Base-by-base conservation (phyloP, 2,329 filamentous ascomycete genomes). In the Aspergillus phoenicis region DNA sequence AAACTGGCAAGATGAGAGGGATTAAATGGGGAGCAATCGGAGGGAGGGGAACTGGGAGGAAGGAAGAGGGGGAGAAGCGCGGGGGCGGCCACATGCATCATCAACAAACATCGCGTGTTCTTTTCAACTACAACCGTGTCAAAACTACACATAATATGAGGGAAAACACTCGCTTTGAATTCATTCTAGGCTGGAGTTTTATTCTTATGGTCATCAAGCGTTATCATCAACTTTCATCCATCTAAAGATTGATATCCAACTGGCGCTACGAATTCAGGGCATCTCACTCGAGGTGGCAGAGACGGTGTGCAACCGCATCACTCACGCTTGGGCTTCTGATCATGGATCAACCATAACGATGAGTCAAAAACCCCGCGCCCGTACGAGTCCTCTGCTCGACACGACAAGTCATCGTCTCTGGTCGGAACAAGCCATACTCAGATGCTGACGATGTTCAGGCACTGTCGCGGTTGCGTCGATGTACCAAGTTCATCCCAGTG, bases 391-490 rank as follows among this genome's bases (percentile, higher is more conserved):
- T 51, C 26, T 51, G 4, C 26, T 30, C n/a, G n/a, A 51, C 20
- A 30, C n/a, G 47, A 17, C 47, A 30, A 51, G 47, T n/a, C 47
- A 51, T 30, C 26, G 47, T 33, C 26, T 24, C 47, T 33, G 26
- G 47, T 51, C 47, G 47, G 47, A 49, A 28, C 10, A 49, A 36
- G 8, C 45, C 24, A 10, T 49, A 49, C 45, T 49, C 45, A 49
- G 47, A 17, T 33, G 47, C 47, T 51, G 47, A 51, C 47, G 47
- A 51, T 30, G n/a, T 51, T 22, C 28, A 51, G 41, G 22, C 47
- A 33, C 26, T 51, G 47, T 33, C 47, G 26, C 47, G 22, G 26
- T 51, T 17, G 47, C 47, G 47, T 51, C 47, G 30, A 51, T 51
- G 47, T 51, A 17, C 47, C 26, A 28, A 28, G 47, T 51, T 33